Conservation (phyloP, 352 stramenopile genomes). For the Thraustotheca clavata region DNA sequence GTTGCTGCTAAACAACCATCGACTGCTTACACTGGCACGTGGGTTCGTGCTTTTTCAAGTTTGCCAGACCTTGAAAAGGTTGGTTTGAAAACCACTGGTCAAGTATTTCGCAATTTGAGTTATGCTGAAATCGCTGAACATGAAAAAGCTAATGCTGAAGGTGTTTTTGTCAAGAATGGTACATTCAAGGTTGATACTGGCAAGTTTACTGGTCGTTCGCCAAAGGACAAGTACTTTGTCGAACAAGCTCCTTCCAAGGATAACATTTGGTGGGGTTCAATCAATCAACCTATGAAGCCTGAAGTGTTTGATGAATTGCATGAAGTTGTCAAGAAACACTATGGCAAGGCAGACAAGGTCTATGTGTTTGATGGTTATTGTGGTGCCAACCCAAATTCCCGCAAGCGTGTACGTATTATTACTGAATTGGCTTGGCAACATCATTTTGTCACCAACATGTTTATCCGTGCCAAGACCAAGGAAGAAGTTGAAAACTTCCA, state of each 20-base stretch:
- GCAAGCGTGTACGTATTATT: conserved; percentile 96
- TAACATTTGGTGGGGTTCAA: conserved; percentile 96
- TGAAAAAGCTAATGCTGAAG: conserved; percentile 92
- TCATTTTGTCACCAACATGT: conserved; percentile 98
- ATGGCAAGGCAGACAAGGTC: conserved; percentile 86
- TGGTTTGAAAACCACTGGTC: conserved; percentile 85
- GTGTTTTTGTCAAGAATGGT: conserved; percentile 81
- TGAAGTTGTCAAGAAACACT: conserved; percentile 90
- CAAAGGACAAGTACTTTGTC: conserved; percentile 98
- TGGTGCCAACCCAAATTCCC: conserved; percentile 86
- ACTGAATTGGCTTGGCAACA: conserved; percentile 97
- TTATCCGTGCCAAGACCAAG: conserved; percentile 76
- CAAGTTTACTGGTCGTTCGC: conserved; percentile 97
- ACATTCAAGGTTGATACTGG: conserved; percentile 97
- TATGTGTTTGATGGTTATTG: conserved; percentile 97
- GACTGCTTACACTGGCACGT: conserved; percentile 17
- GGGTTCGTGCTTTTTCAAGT: conserved; percentile 14
- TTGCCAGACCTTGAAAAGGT: conserved; percentile 63
- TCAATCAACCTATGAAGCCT: conserved; percentile 91
- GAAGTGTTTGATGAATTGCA: conserved; percentile 96
- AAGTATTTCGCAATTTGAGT: conserved; percentile 93
- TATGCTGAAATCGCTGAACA: conserved; percentile 95
- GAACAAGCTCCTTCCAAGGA: conserved; percentile 85
- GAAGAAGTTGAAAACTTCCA: conserved; percentile 90
- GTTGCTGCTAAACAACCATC: not conserved